A percentile compares a stretch with the other conserved stretches of the same genome.
phyloP scores from a whole-genome alignment of 345 rosid genomes.

The Aquilaria sinensis region DNA sequence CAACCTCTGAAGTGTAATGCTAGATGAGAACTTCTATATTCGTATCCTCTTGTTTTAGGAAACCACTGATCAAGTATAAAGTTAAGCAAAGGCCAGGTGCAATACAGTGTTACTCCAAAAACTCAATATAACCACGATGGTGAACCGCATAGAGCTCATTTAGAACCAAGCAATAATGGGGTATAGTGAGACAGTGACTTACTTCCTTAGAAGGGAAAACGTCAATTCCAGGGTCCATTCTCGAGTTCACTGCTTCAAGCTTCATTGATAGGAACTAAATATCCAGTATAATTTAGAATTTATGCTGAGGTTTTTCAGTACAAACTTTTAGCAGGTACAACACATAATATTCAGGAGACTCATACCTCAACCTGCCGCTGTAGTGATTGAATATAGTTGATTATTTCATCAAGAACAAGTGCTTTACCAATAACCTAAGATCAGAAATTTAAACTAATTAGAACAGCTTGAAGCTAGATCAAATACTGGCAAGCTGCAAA shows the following conservation, averaged over 20 bases:
- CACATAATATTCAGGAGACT: slow-evolving; percentile 2
- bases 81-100: too few species aligned
- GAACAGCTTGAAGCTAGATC: not conserved
- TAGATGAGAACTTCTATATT: too few species aligned
- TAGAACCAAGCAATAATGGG: too few species aligned
- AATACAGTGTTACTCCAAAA: too few species aligned
- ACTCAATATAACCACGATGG: too few species aligned
- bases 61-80: too few species aligned
- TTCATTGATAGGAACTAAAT: slow-evolving; percentile 90
- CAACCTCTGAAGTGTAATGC: too few species aligned
- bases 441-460: slow-evolving; percentile 12
- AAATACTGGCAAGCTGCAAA: not conserved
- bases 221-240: slow-evolving; percentile 57
- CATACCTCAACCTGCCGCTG: slow-evolving; percentile 89
- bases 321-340: not conserved
- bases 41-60: too few species aligned
- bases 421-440: slow-evolving; percentile 88
- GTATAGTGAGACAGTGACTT: slow-evolving; percentile 12
- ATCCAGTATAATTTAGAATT: slow-evolving; percentile 12
- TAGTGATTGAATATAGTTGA: slow-evolving; percentile 84
- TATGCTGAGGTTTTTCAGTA: not conserved
- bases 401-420: slow-evolving; percentile 83
- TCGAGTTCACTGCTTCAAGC: slow-evolving; percentile 79
- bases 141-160: too few species aligned
- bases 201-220: slow-evolving; percentile 72